Evolutionary conservation across 331 rosid genomes (phyloP).

Genomic region (Cydonia oblonga): DNA sequence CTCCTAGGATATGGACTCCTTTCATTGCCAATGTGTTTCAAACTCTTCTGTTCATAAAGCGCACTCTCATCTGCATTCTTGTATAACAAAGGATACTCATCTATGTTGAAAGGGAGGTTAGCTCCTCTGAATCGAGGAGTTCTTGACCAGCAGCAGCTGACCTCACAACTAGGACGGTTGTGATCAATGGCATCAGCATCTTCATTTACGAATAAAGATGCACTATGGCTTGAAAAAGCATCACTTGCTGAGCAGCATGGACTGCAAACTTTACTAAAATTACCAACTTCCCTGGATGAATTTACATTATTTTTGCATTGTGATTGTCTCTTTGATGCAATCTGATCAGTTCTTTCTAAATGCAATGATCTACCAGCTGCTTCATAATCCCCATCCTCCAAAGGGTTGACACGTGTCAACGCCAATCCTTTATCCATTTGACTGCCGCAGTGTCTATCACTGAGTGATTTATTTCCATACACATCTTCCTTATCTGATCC

Average conservation of each 20-base stretch:
- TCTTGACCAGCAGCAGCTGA: constrained; percentile 69
- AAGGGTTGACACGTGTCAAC: constrained; percentile 22
- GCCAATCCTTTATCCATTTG: constrained; percentile 29
- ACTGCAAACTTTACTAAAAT: constrained; percentile 30
- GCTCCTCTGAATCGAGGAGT: constrained; percentile 54
- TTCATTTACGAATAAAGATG: constrained; percentile 19
- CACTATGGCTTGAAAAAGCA: constrained; percentile 24
- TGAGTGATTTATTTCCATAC: constrained; percentile 23
- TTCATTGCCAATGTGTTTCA: constrained; percentile 27
- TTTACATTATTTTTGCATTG: constrained; percentile 17
- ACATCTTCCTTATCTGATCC: constrained; percentile 19
- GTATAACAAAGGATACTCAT: constrained; percentile 51
- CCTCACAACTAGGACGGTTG: constrained; percentile 43
- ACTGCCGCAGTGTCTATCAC: constrained; percentile 34
- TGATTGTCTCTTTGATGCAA: constrained; percentile 18
- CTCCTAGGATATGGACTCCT: constrained; percentile 46
- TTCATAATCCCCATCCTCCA: constrained; percentile 36
- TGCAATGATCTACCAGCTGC: constrained; percentile 17
- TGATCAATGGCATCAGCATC: constrained; percentile 34
- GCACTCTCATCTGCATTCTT: constrained; percentile 28
- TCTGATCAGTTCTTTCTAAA: constrained; percentile 28
- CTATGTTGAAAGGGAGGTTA: constrained; percentile 28
- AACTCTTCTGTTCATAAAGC: constrained; percentile 21
- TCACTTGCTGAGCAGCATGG: constrained; percentile 30
- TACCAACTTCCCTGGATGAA: constrained; percentile 24